These are phyloP conservation scores for Coccomyxa sp. DNA, from an alignment of 139 green algal genomes.

Conservation along the genomic window DNA sequence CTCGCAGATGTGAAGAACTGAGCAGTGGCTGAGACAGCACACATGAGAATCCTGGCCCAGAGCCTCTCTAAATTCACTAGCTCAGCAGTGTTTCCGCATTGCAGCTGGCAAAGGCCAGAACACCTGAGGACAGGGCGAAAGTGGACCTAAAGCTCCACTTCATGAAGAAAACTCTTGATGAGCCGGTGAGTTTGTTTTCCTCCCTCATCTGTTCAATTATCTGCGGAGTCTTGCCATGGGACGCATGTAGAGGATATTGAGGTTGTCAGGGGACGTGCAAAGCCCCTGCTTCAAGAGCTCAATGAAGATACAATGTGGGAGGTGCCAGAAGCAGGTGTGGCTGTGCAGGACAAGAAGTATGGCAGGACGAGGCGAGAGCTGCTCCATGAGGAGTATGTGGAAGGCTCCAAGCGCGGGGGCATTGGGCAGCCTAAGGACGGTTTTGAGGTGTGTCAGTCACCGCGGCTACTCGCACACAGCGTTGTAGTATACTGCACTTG, in stretches of 20 bases:
- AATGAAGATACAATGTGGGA: too few relatives aligned
- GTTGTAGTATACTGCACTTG: too few relatives aligned
- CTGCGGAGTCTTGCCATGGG: too few relatives aligned
- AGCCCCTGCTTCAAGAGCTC: too few relatives aligned
- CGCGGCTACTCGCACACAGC: neutral
- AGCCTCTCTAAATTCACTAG: too few relatives aligned
- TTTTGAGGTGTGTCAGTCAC: conserved; percentile 13
- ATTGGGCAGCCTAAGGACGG: conserved; percentile 15
- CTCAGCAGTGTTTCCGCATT: neutral
- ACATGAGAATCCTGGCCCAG: too few relatives aligned
- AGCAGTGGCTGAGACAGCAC: neutral
- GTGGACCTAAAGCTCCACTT: conserved; percentile 47
- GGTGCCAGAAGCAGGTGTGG: too few relatives aligned
- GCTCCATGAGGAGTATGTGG: conserved; percentile 27
- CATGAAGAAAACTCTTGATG: conserved; percentile 26
- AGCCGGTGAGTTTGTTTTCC: conserved; percentile 12
- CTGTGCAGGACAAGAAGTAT: conserved; percentile 19
- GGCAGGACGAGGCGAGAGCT: conserved; percentile 10
- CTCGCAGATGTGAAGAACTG: neutral
- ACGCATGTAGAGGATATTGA: too few relatives aligned
- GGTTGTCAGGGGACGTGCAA: too few relatives aligned
- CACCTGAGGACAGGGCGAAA: conserved; percentile 14
- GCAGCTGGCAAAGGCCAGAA: neutral
- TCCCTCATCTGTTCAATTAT: too few relatives aligned
- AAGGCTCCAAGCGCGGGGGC: conserved; percentile 10